Evolutionary conservation across 768 basidiomycete species (phyloP).

Genomic region (Amanita molliuscula): DNA sequence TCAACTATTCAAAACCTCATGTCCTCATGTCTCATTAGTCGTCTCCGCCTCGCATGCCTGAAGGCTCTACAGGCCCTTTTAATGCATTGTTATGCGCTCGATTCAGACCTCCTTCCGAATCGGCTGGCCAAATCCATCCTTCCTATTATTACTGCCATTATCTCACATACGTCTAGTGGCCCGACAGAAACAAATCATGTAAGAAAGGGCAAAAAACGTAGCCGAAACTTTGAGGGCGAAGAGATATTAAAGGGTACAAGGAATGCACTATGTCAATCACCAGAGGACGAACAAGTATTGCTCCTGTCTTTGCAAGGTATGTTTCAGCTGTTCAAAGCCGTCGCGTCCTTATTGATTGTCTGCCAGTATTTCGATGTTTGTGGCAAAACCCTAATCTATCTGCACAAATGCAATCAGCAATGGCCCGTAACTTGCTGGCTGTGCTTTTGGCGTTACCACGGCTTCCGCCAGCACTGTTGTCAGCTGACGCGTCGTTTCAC

Average conservation of each 20-base stretch:
- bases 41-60: constrained; percentile 33
- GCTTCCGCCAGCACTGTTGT: constrained; percentile 43
- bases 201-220: constrained; percentile 59
- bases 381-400: constrained; percentile 42
- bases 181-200: constrained; percentile 14
- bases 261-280: constrained; percentile 36
- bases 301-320: constrained; percentile 51
- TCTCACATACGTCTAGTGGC: constrained; percentile 27
- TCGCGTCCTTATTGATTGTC: not conserved
- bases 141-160: constrained; percentile 34
- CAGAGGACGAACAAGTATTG: constrained; percentile 40
- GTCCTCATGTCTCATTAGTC: constrained; percentile 14
- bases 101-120: constrained; percentile 37
- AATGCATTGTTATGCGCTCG: constrained; percentile 29
- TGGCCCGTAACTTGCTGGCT: constrained; percentile 47
- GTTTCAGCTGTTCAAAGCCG: constrained; percentile 7
- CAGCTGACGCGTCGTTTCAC: constrained; percentile 41
- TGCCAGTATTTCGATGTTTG: constrained; percentile 37
- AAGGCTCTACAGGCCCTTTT: constrained; percentile 34
- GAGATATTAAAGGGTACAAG: constrained; percentile 49
- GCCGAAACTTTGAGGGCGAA: constrained; percentile 65
- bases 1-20: not conserved
- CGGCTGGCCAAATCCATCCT: constrained; percentile 48
- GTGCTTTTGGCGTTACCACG: constrained; percentile 46
- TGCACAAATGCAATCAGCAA: constrained; percentile 45